A percentile compares a stretch with the other conserved stretches of the same genome.
phyloP scores from a whole-genome alignment of 768 basidiomycete species.

The Rhodotorula paludigena region DNA sequence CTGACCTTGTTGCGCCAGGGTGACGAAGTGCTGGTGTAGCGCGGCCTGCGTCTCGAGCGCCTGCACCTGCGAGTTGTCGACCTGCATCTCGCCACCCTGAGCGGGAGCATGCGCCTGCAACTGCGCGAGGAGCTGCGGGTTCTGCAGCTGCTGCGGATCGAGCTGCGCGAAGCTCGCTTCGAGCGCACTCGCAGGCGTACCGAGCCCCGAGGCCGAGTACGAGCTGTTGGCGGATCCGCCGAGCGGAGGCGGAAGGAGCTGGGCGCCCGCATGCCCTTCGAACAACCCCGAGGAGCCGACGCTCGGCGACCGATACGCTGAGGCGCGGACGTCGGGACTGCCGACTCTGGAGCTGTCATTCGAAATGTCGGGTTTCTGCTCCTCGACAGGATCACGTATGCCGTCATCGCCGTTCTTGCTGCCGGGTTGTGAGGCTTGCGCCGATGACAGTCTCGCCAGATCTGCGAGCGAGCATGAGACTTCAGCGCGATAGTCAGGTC shows the following conservation, averaged over 20 bases:
- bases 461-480: no score
- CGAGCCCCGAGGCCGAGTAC: neutral
- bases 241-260: neutral
- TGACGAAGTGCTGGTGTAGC: constrained; percentile 29
- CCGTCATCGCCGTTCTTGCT: neutral
- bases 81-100: constrained; percentile 14
- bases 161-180: constrained; percentile 16
- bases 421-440: neutral
- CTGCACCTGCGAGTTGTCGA: constrained; percentile 15
- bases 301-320: constrained; percentile 23
- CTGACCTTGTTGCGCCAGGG: constrained; percentile 6
- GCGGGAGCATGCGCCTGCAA: neutral
- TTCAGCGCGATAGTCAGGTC: constrained; percentile 11
- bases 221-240: neutral
- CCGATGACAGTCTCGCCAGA: no score
- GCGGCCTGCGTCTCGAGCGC: constrained; percentile 27
- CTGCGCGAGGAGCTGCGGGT: neutral
- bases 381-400: neutral
- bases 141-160: constrained; percentile 11
- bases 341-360: constrained; percentile 9
- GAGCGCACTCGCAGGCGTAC: constrained; percentile 9
- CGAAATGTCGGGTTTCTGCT: constrained; percentile 8
- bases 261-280: neutral
- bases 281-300: constrained; percentile 11
- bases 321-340: constrained; percentile 10